phyloP scores from a whole-genome alignment of 73 alveolate species.

The Uronychia binucleata region DNA sequence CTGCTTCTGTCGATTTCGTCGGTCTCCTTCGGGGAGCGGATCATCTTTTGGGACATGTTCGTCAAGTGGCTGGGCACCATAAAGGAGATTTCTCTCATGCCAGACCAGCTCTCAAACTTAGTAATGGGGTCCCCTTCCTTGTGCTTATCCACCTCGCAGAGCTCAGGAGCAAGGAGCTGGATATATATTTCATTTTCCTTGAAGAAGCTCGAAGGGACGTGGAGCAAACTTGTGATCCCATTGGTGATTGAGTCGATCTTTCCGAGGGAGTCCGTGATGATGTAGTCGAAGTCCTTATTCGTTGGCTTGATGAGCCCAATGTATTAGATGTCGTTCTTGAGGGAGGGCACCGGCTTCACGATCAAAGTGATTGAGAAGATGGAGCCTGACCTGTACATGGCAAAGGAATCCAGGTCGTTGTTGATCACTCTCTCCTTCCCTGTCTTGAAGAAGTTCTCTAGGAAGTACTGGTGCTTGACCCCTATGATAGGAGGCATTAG shows the following conservation, averaged over 20 bases:
- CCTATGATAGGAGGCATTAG: conserved; percentile 58
- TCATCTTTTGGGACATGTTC: conserved; percentile 29
- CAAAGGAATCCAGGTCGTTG: conserved; percentile 19
- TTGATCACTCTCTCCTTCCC: conserved; percentile 54
- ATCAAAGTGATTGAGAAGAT: conserved; percentile 46
- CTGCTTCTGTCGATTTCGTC: neutral
- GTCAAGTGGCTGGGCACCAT: conserved; percentile 45
- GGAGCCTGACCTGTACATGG: conserved; percentile 45
- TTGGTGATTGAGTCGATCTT: conserved; percentile 47
- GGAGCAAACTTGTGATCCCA: conserved; percentile 42
- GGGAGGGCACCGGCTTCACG: conserved; percentile 59
- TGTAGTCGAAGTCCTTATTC: conserved; percentile 40
- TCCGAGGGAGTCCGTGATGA: conserved; percentile 38
- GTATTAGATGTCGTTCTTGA: conserved; percentile 47
- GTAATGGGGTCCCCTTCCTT: conserved; percentile 38
- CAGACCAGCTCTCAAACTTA: conserved; percentile 42
- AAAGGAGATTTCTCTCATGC: conserved; percentile 39
- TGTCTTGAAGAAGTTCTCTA: conserved; percentile 47
- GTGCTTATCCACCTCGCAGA: conserved; percentile 39
- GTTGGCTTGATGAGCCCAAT: conserved; percentile 48
- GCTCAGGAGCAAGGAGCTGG: conserved; percentile 37
- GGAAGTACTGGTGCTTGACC: conserved; percentile 46
- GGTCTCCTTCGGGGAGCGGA: neutral
- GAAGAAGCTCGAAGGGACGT: conserved; percentile 35
- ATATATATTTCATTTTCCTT: conserved; percentile 48